These are phyloP conservation scores for Ophiostoma piceae DNA, from an alignment of 2,329 filamentous ascomycete species.

Conservation along the genomic window DNA sequence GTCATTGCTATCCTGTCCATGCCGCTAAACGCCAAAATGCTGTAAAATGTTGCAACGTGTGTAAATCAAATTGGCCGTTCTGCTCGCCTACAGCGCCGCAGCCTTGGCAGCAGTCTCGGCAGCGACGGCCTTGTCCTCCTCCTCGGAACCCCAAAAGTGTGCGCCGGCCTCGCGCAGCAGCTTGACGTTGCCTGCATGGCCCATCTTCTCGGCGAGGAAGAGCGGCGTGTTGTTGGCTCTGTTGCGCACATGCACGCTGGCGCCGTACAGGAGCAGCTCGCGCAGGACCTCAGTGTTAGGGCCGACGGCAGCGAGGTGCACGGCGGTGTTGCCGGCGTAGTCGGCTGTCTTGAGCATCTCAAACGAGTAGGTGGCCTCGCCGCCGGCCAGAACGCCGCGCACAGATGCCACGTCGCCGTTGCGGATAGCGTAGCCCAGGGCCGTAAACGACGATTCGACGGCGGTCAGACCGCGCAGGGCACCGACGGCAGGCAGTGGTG, in stretches of 20 bases:
- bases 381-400: conserved; percentile 60
- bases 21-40: background rate
- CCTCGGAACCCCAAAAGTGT: conserved; percentile 51
- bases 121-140: background rate
- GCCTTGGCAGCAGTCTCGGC: background rate
- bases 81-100: background rate
- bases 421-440: conserved; percentile 73
- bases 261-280: conserved; percentile 55
- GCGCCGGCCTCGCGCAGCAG: conserved; percentile 56
- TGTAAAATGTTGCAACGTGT: background rate
- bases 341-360: conserved; percentile 67
- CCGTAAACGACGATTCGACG: conserved; percentile 61
- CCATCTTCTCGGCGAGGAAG: conserved; percentile 56
- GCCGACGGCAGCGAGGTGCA: conserved; percentile 54
- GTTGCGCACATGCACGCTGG: conserved; percentile 63
- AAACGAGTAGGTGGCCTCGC: conserved; percentile 42
- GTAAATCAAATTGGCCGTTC: background rate
- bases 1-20: background rate
- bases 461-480: conserved; percentile 39
- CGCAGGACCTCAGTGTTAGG: conserved; percentile 51
- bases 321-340: conserved; percentile 72
- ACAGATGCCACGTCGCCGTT: conserved; percentile 63
- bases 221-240: conserved; percentile 61
- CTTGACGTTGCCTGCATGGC: conserved; percentile 48
- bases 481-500: conserved; percentile 5